Base-by-base conservation (phyloP, 768 basidiomycete genomes). In the Boletus vermiculosoides region DNA sequence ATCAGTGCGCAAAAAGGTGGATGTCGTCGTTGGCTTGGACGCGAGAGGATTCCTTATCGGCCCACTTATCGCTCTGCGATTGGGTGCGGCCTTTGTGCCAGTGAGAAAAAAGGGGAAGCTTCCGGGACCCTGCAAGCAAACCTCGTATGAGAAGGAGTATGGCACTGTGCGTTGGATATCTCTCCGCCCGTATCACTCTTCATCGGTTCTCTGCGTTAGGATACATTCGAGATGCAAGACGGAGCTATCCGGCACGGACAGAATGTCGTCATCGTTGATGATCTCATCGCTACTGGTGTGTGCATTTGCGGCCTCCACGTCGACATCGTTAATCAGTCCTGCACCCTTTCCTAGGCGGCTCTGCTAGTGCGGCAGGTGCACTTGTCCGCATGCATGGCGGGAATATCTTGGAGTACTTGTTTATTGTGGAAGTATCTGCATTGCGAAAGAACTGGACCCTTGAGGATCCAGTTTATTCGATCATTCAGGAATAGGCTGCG, bases 41-140 rank as follows among this genome's bases (percentile, higher is more conserved):
- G 96, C 96, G 23, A 82, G 97, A 54, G 97, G 97, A 15, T 99
- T 99, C 78, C 81, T 99, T 50, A 74, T 99, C 11, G 97, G 95
- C 1, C 97, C 97, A 1, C 83, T 94, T 62, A 83, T 99, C 64
- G 97, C 97, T 5, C 74, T 92, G 66, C 80, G 96, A 56, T 77
- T 99, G 28, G 92, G 92, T 28, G 94, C 94, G 2, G 92, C 93
- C 12, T 99, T 99, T 63, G 94, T 97, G 4, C 95, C 97, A 2
- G 94, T 98, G 34, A 82, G 97, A 57, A 99, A 99, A 76, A 77
- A 77, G 58, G 95, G 94, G 5, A 99, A 98, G 73, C 80, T 99
- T n/a, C 97, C 97, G 7, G 97, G 97, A 45, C 67, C 84, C 63
- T 90, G 88, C 70, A 80, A 86, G 45, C 78, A 79, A 33, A 88